Evolutionary conservation across 768 basidiomycete species (phyloP), one percentile per base, ranked within the genome.

Genomic region (Boletus coccyginus): DNA sequence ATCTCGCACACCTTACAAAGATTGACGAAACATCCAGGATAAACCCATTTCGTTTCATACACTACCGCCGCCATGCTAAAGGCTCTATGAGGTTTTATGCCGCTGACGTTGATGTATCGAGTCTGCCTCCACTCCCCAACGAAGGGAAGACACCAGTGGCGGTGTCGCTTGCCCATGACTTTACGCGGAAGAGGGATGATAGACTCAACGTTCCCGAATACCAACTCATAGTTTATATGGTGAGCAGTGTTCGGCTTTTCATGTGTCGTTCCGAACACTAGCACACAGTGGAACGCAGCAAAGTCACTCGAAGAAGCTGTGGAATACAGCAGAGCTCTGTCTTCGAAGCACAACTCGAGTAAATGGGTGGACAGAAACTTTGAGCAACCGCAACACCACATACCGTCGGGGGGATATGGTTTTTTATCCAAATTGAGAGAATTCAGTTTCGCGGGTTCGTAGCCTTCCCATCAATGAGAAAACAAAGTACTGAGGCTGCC

Each of bases 71-170:
- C 13, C 86, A 87, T 39, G 66, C 76, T n/a, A 69, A 74, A 17
- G 68, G 72, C 7, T 81, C 83, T 5, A 72, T 90, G 56, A 80
- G 87, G n/a, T 90, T 87, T 59, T 86, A 91, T 62, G 71, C 82
- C 0, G 67, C 88, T 21, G 74, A 78, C 47, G 67, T 72, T 5
- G 65, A 75, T 11, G 56, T 64, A 13, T 66, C 71, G 39, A 59
- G 71, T 62, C 33, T 39, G 13, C n/a, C 53, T 50, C 69, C 24
- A 12, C 11, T 50, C 13, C 66, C 42, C 44, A 36, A 52, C 51
- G 62, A 56, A 47, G 44, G 24, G 35, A 68, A 54, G 46, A 64
- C 62, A 45, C 65, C 64, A 10, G 69, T 63, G 61, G 61, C 68
- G 33, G 66, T 55, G 16, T 70, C 71, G 38, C 62, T 76, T n/a